Evolutionary conservation across 2,329 filamentous ascomycete species (phyloP), one percentile per base, ranked within the genome.

Genomic region (Shiraia bambusicola): DNA sequence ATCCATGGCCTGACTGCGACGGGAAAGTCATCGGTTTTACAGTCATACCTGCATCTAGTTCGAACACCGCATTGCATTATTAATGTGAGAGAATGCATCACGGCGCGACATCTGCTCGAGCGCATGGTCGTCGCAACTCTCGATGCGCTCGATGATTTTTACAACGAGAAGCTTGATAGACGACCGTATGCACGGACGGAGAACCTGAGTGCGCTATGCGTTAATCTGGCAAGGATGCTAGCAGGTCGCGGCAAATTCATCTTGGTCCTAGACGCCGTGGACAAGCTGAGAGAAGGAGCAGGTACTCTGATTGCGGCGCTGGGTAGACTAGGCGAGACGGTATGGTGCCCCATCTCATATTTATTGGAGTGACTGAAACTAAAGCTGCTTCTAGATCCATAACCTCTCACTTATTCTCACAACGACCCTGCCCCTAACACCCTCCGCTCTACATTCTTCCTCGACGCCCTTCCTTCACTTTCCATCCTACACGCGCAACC

Each of bases 1-100:
- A 69, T 94, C 34, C 84, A 97, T 66, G 93, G 93, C 36, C 81
- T 90, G 22, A 84, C 91, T 59, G 86, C 89, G 2, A 95, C 91
- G 0, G 92, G 90, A 28, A 97, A 97, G 72, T 88, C 83, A 24
- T 80, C 81, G 34, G 78, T 95, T 36, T 75, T 85, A 3, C 75
- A 76, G 42, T 75, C 77, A 3, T 77, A 89, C 12, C 77, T 94
- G 2, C 63, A 77, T 19, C 59, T 63, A 1, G 71, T 79, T 9
- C 53, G 52, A 6, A 59, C 84, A 12, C 70, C 71, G 16, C 79
- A 84, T 56, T 79, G 83, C 27, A 72, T 87, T 22, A 71, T 92
- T 46, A 82, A 81, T 54, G 87, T 83, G 15, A 73, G 79, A 50
- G 87, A 92, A 72, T 92, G 87, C 63, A 84, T 94, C 49, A 90